Conservation (phyloP, 495 filamentous ascomycete genomes). For the Xylaria longipes region DNA sequence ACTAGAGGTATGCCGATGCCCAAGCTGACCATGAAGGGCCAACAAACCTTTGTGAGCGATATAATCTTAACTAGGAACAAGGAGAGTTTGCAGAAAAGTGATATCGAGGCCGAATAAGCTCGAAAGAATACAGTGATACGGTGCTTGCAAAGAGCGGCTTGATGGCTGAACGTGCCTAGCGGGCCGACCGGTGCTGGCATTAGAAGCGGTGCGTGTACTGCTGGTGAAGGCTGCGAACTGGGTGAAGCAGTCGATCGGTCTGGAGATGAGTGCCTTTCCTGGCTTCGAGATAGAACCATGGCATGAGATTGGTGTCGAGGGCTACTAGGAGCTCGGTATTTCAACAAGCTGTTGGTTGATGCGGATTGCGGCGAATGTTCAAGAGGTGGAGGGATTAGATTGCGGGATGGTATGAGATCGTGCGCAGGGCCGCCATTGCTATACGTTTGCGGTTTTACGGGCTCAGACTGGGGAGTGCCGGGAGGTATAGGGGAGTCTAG, state of each 20-base stretch:
- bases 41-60: constrained; percentile 50
- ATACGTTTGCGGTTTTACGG: constrained; percentile 38
- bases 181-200: constrained; percentile 63
- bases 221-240: constrained; percentile 41
- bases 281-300: constrained; percentile 43
- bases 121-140: constrained; percentile 29
- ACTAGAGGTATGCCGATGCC: constrained; percentile 44
- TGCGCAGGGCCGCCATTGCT: constrained; percentile 29
- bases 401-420: constrained; percentile 41
- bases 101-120: constrained; percentile 31
- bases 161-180: constrained; percentile 46
- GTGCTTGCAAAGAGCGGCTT: constrained; percentile 40
- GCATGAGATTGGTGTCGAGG: constrained; percentile 43
- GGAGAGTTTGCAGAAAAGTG: constrained; percentile 40
- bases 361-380: constrained; percentile 37
- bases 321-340: constrained; percentile 37
- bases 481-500: constrained; percentile 60
- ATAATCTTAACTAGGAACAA: constrained; percentile 49
- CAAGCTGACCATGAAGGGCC: constrained; percentile 50
- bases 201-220: constrained; percentile 55
- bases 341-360: constrained; percentile 39
- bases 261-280: constrained; percentile 40
- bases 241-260: constrained; percentile 28
- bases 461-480: constrained; percentile 52
- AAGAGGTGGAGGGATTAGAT: constrained; percentile 38